Evolutionary conservation across 2,329 filamentous ascomycete genomes (phyloP), one percentile per base, ranked within the genome.

Genomic region (Davidsoniella australis): DNA sequence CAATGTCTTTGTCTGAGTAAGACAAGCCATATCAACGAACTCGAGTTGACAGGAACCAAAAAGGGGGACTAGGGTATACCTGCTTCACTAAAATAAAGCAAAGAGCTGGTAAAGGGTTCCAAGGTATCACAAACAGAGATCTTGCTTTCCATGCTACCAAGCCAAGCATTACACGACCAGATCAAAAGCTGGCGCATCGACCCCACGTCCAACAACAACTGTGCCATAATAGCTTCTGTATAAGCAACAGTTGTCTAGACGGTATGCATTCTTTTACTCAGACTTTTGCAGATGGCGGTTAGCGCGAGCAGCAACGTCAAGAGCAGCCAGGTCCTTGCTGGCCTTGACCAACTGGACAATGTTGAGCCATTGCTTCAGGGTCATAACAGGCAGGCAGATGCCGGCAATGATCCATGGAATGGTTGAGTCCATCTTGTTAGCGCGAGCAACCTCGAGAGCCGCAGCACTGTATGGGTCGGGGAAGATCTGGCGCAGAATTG

Each of bases 301-400:
- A 37, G 61, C 64, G 58, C 86, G 75, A 54, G 73, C 69, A 58
- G 76, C 72, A 36, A 82, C 64, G 59, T 98, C 91, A n/a, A 87
- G 87, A 66, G 96, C 88, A 0, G 86, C 91, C 38, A 98, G 72
- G 80, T 85, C 93, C 60, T 78, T 79, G 65, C 86, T 88, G 5
- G 91, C 91, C 66, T 95, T 94, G 60, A 94, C 76, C 58, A 98
- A 74, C 70, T 98, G 91, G 44, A 96, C 75, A 46, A 95, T 73
- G 60, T 98, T 98, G 71, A 96, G 85, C 59, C 83, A 73, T 63
- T 98, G 91, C 74, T 98, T 98, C 57, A 80, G 72, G 20, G 78
- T 69, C 88, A 96, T 96, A 62, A 95, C 71, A 10, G 88, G 88
- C 57, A 82, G 78, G 59, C 84, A 88, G 57, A 93, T 66, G 23